These are phyloP conservation scores for Mortierella antarctica DNA, from an alignment of 192 early-diverging fungal species.

Conservation along the genomic window DNA sequence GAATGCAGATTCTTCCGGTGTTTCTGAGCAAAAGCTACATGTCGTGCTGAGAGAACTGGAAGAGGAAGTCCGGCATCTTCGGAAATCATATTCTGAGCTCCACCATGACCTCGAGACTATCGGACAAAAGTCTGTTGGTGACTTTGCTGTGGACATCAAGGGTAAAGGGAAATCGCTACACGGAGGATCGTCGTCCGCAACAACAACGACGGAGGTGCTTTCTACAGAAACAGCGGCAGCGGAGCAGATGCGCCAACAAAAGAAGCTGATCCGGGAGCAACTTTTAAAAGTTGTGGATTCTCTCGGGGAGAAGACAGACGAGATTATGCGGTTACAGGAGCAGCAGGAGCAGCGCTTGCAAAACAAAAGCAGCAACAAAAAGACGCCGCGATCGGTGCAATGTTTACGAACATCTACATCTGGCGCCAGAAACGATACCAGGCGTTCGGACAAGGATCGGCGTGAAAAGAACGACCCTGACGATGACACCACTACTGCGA, in stretches of 20 bases:
- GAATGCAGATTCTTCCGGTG: no score
- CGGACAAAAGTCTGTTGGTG: not conserved
- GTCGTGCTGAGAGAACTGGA: conserved; percentile 17
- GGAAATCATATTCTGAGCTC: conserved; percentile 24
- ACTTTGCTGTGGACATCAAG: not conserved
- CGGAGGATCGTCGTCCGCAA: not conserved
- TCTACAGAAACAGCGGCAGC: not conserved
- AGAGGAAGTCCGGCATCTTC: conserved; percentile 22
- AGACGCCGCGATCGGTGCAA: not conserved
- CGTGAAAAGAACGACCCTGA: no score
- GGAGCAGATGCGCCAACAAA: conserved; percentile 2
- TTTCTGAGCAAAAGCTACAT: conserved; percentile 23
- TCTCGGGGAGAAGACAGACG: conserved; percentile 28
- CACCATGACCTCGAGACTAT: conserved; percentile 18
- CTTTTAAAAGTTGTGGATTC: conserved; percentile 18
- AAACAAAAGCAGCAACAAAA: not conserved
- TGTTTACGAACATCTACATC: no score
- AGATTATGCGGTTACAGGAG: conserved; percentile 21
- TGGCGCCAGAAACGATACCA: no score
- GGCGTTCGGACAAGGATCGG: no score
- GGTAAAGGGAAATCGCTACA: not conserved
- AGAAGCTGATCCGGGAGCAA: conserved; percentile 15
- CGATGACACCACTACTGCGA: no score
- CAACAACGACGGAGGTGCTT: not conserved
- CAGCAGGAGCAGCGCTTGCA: conserved; percentile 10